Evolutionary conservation across 2,329 filamentous ascomycete species (phyloP).

Genomic region (Colletotrichum sp.): DNA sequence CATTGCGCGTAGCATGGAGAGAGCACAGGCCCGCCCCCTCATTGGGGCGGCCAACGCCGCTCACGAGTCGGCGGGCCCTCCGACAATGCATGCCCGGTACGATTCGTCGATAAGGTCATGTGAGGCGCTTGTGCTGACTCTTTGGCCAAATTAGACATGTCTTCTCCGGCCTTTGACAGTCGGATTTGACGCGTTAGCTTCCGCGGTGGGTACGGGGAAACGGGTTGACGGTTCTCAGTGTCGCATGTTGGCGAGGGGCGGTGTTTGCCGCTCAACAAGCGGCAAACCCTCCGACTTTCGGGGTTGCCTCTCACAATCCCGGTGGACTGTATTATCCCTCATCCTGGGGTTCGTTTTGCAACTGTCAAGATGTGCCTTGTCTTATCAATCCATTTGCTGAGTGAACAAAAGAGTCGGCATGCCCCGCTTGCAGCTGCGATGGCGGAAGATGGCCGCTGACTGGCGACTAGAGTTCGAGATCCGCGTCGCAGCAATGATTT

Average conservation of each 20-base stretch:
- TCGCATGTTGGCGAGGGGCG: not conserved
- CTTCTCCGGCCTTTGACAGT: not conserved
- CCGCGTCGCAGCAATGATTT: not conserved
- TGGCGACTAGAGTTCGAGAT: not conserved
- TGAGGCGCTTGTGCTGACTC: not conserved
- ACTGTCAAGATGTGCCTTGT: not conserved
- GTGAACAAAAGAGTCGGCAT: not conserved
- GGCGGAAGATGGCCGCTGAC: not conserved
- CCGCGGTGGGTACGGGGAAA: not conserved
- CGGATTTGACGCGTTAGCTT: not conserved
- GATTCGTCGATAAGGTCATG: not conserved
- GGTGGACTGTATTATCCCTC: not conserved
- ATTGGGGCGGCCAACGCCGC: constrained; percentile 5
- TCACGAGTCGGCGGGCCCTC: not conserved
- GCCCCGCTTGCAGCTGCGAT: not conserved
- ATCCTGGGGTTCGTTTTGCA: not conserved
- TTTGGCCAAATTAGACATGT: not conserved
- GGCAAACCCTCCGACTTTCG: not conserved
- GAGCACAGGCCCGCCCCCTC: not conserved
- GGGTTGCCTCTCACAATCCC: not conserved
- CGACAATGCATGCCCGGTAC: not conserved
- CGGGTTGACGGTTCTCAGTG: not conserved
- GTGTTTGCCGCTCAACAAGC: not conserved
- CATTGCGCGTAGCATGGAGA: not conserved
- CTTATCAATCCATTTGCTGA: not conserved